These are phyloP conservation scores for Cutaneotrichosporon cutaneum DNA, from an alignment of 1,284 basidiomycete species.

Conservation along the genomic window DNA sequence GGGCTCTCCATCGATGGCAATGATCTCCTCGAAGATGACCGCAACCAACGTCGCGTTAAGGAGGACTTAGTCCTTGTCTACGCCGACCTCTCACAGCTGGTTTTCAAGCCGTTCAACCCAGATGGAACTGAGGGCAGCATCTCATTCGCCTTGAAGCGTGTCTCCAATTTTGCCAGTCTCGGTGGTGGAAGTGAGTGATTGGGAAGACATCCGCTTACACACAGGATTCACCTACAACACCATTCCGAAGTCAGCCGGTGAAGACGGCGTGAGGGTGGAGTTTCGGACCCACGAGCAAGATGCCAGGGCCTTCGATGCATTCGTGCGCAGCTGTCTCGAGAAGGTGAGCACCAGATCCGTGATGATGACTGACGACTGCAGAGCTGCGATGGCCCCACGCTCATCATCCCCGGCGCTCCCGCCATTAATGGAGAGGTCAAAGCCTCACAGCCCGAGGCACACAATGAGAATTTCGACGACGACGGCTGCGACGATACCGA, in stretches of 20 bases:
- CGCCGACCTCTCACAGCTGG: constrained; percentile 14
- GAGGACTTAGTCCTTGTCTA: constrained; percentile 20
- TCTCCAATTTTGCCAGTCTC: neutral
- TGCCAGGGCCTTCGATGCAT: constrained; percentile 54
- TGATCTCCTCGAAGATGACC: constrained; percentile 11
- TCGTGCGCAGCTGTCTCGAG: neutral
- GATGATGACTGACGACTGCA: neutral
- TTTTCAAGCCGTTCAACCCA: constrained; percentile 9
- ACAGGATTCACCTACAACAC: neutral
- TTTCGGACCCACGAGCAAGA: neutral
- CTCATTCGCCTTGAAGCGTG: neutral
- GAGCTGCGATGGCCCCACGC: neutral
- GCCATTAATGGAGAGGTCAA: neutral
- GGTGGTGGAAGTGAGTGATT: neutral
- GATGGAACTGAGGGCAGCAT: constrained; percentile 1
- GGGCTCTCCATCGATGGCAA: constrained; percentile 15
- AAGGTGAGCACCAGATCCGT: neutral
- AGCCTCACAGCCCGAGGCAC: neutral
- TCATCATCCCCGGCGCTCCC: neutral
- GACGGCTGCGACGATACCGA: neutral
- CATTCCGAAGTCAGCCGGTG: neutral
- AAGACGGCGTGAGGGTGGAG: neutral
- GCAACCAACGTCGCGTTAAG: constrained; percentile 8
- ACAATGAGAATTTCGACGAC: neutral
- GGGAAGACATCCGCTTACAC: neutral